A percentile compares a stretch with the other conserved stretches of the same genome.
Conservation (phyloP, 2,329 filamentous ascomycete species). For the Ophidiomyces ophidiicola region DNA sequence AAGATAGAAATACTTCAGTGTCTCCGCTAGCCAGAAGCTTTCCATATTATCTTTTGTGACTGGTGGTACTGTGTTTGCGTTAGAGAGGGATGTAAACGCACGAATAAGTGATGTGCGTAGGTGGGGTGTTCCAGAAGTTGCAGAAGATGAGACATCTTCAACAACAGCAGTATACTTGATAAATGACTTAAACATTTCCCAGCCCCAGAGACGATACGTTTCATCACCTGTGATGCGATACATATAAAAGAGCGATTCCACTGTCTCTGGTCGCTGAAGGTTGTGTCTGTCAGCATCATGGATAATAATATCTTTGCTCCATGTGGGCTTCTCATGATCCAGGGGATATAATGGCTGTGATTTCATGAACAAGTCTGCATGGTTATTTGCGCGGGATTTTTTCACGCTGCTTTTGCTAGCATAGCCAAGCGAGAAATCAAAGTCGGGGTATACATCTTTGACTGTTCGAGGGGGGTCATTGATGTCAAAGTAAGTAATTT, state of each 20-base stretch:
- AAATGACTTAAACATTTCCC: conserved; percentile 95
- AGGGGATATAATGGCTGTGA: conserved; percentile 26
- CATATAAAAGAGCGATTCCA: conserved; percentile 97
- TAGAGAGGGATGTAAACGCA: conserved; percentile 69
- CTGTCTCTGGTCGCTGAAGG: conserved; percentile 85
- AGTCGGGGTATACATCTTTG: conserved; percentile 21
- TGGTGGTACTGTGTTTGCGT: conserved; percentile 63
- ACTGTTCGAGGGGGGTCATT: conserved; percentile 50
- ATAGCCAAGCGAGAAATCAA: conserved; percentile 23
- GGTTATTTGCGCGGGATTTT: background rate
- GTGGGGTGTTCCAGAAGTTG: background rate
- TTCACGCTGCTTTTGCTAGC: conserved; percentile 17
- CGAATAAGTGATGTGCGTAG: conserved; percentile 21
- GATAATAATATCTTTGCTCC: conserved; percentile 68
- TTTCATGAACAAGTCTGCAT: conserved; percentile 25
- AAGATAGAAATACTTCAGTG: conserved; percentile 93
- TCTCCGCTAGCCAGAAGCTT: conserved; percentile 97
- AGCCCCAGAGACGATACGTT: conserved; percentile 89
- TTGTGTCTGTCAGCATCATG: conserved; percentile 81
- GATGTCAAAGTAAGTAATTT: conserved; percentile 85
- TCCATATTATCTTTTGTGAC: conserved; percentile 82
- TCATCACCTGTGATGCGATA: conserved; percentile 90
- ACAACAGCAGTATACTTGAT: conserved; percentile 70
- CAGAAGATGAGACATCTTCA: conserved; percentile 30
- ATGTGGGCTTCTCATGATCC: conserved; percentile 32